phyloP scores from a whole-genome alignment of 345 rosid genomes.

The Eucalyptus erythrocorys region DNA sequence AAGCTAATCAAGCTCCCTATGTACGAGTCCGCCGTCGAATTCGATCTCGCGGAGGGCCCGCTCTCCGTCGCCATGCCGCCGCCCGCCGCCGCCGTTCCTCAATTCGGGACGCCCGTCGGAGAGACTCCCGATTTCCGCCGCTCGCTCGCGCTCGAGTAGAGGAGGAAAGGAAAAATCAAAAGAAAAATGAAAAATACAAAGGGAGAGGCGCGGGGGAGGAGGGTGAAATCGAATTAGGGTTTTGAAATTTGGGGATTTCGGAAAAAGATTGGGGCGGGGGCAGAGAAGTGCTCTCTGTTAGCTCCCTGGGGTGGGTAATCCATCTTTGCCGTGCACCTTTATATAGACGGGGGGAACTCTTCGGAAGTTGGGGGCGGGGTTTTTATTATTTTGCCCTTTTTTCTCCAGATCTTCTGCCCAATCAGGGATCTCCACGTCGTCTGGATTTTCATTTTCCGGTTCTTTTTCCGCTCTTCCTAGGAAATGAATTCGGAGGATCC shows the following conservation, averaged over 20 bases:
- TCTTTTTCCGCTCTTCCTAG: background rate
- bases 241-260: background rate
- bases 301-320: no score
- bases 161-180: background rate
- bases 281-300: background rate
- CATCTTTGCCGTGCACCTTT: background rate
- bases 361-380: background rate
- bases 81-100: background rate
- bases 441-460: background rate
- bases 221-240: background rate
- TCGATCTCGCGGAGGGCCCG: constrained; percentile 33
- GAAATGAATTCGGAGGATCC: background rate
- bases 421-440: background rate
- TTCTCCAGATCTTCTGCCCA: background rate
- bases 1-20: constrained; percentile 94
- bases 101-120: background rate
- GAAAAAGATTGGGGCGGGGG: background rate
- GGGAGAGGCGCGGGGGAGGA: background rate
- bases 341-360: background rate
- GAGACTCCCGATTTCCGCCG: background rate
- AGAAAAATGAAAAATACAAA: background rate
- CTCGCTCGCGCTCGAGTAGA: background rate
- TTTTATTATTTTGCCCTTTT: background rate
- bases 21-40: constrained; percentile 81
- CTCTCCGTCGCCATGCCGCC: constrained; percentile 52